Evolutionary conservation across 1,284 basidiomycete genomes (phyloP).

Genomic region (Stygiomarasmius scandens): DNA sequence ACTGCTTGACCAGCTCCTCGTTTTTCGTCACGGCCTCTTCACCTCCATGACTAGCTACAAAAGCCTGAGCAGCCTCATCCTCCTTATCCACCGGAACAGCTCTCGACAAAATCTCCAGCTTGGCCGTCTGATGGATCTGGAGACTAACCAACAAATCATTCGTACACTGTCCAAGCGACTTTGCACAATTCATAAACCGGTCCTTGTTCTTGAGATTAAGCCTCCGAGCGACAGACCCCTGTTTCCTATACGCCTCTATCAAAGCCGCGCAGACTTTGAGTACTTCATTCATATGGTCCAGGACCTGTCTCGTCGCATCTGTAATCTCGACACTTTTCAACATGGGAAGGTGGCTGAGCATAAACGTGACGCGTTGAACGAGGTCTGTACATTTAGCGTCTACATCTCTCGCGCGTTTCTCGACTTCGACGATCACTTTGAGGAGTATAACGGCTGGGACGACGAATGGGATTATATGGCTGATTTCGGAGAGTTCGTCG

Average conservation of each 20-base stretch:
- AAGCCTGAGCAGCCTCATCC: conserved; percentile 34
- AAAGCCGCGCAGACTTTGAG: conserved; percentile 27
- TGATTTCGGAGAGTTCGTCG: conserved; percentile 35
- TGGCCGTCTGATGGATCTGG: conserved; percentile 39
- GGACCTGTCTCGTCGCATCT: conserved; percentile 30
- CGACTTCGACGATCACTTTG: conserved; percentile 40
- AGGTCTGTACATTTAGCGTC: conserved; percentile 41
- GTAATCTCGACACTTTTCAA: conserved; percentile 28
- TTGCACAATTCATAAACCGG: conserved; percentile 25
- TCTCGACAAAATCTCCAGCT: conserved; percentile 32
- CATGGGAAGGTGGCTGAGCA: conserved; percentile 37
- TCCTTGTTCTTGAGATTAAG: conserved; percentile 38
- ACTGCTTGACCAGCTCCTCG: conserved; percentile 35
- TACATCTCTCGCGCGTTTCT: conserved; percentile 37
- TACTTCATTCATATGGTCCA: conserved; percentile 26
- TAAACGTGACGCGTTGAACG: conserved; percentile 41
- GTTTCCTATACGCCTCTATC: conserved; percentile 37
- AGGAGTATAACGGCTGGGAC: conserved; percentile 40
- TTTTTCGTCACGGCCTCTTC: conserved; percentile 34
- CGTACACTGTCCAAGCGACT: conserved; percentile 32
- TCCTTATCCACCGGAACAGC: conserved; percentile 36
- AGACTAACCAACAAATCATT: conserved; percentile 40
- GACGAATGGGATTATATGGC: conserved; percentile 37
- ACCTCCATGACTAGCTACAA: conserved; percentile 35
- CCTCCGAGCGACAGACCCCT: conserved; percentile 32